phyloP scores from a whole-genome alignment of 345 rosid species.

The Eutrema yunnanense region DNA sequence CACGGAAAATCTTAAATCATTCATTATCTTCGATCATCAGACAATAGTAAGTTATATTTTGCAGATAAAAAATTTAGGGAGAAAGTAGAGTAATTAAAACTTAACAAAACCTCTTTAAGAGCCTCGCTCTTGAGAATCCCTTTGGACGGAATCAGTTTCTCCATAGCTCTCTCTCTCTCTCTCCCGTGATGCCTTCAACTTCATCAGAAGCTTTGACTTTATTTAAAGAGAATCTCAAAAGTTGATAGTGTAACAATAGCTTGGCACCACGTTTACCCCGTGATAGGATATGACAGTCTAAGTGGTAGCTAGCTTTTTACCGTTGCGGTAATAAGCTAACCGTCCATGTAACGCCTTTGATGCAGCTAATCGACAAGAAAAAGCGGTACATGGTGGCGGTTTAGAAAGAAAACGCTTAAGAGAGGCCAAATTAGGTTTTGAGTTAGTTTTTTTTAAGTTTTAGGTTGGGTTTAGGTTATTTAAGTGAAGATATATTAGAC shows the following conservation, averaged over 20 bases:
- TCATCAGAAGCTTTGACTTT: constrained; percentile 5
- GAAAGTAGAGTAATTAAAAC: not conserved
- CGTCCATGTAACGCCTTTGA: too few species aligned
- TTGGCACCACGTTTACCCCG: not conserved
- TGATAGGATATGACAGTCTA: too few species aligned
- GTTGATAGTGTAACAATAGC: not conserved
- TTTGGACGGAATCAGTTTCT: constrained; percentile 12
- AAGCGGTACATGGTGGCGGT: too few species aligned
- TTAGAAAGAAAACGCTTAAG: too few species aligned
- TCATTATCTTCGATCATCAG: not conserved
- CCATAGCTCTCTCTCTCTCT: constrained; percentile 7
- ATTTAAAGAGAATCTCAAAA: not conserved
- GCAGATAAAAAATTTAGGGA: not conserved
- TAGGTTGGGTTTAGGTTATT: too few species aligned
- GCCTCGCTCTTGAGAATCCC: constrained; percentile 28
- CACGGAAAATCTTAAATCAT: not conserved
- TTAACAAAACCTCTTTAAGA: constrained; percentile 17
- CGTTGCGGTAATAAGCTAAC: too few species aligned
- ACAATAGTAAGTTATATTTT: not conserved
- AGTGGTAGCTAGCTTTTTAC: too few species aligned
- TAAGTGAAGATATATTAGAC: too few species aligned
- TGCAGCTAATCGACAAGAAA: too few species aligned
- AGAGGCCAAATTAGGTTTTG: too few species aligned
- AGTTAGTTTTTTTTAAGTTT: too few species aligned
- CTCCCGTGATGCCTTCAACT: constrained; percentile 2